Percentiles rank a stretch among this genome's conserved stretches.
Evolutionary conservation across 2,329 filamentous ascomycete genomes (phyloP).

Genomic region (Cyphellophora attinorum): DNA sequence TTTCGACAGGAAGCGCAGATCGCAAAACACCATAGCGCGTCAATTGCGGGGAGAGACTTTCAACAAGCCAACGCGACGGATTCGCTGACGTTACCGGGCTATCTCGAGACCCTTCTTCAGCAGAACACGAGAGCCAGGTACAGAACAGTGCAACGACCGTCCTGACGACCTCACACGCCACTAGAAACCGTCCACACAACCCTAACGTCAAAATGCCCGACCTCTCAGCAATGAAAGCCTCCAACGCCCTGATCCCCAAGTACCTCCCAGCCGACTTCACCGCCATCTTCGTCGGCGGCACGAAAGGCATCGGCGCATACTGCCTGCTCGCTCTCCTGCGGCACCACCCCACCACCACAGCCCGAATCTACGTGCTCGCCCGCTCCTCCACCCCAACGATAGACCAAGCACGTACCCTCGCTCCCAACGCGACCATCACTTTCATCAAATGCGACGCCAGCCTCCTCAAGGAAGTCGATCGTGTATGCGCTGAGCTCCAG

Average conservation of each 20-base stretch:
- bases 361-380: conserved; percentile 19
- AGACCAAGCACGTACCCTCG: conserved; percentile 26
- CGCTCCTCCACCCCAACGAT: background rate
- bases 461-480: conserved; percentile 32
- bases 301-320: conserved; percentile 7
- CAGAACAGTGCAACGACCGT: too few relatives aligned
- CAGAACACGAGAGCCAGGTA: too few relatives aligned
- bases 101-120: too few relatives aligned
- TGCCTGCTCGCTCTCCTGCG: conserved; percentile 3
- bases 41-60: too few relatives aligned
- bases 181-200: too few relatives aligned
- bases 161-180: too few relatives aligned
- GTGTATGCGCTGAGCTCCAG: conserved; percentile 29
- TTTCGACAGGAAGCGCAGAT: too few relatives aligned
- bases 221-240: conserved; percentile 22
- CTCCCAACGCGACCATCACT: conserved; percentile 34
- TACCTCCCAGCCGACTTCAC: conserved; percentile 2
- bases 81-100: too few relatives aligned
- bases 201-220: conserved; percentile 25
- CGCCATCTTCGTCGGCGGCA: conserved; percentile 11
- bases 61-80: too few relatives aligned
- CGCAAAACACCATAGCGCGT: too few relatives aligned
- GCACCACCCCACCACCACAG: conserved; percentile 2
- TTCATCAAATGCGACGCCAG: conserved; percentile 39
- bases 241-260: conserved; percentile 20